A percentile compares a stretch with the other conserved stretches of the same genome.
phyloP scores from a whole-genome alignment of 2,329 filamentous ascomycete genomes.

The Esteya vermicola region DNA sequence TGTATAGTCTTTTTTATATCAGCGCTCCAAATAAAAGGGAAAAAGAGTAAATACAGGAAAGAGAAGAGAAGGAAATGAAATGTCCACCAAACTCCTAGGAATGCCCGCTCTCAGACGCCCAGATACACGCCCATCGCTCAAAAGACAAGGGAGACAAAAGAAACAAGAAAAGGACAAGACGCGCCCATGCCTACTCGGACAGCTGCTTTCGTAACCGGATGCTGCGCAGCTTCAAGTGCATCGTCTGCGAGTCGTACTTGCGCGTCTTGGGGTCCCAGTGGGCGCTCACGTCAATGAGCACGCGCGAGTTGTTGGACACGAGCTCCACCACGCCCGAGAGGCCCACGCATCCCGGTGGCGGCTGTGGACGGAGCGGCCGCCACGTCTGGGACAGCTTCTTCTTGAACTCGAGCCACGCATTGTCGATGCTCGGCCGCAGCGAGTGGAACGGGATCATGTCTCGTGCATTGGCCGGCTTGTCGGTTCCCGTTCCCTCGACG shows the following conservation, averaged over 20 bases:
- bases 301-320: conserved; percentile 26
- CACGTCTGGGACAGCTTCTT: conserved; percentile 29
- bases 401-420: conserved; percentile 19
- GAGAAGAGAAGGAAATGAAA: not conserved
- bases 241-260: conserved; percentile 24
- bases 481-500: not conserved
- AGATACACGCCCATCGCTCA: not conserved
- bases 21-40: not conserved
- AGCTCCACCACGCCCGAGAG: conserved; percentile 42
- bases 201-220: conserved; percentile 26
- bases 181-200: conserved; percentile 8
- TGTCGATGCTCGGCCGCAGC: conserved; percentile 16
- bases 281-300: conserved; percentile 35
- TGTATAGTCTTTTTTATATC: too few relatives aligned
- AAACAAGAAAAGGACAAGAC: not conserved
- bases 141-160: not conserved
- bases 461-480: conserved; percentile 3
- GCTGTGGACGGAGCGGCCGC: conserved; percentile 25
- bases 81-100: too few relatives aligned
- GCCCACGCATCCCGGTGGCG: conserved; percentile 34
- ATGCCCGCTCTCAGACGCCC: too few relatives aligned
- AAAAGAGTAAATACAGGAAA: not conserved
- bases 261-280: conserved; percentile 43
- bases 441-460: conserved; percentile 12
- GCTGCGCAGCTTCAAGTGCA: conserved; percentile 26